Base-by-base conservation (phyloP, 2,329 filamentous ascomycete species). In the Diplocarpon mali region DNA sequence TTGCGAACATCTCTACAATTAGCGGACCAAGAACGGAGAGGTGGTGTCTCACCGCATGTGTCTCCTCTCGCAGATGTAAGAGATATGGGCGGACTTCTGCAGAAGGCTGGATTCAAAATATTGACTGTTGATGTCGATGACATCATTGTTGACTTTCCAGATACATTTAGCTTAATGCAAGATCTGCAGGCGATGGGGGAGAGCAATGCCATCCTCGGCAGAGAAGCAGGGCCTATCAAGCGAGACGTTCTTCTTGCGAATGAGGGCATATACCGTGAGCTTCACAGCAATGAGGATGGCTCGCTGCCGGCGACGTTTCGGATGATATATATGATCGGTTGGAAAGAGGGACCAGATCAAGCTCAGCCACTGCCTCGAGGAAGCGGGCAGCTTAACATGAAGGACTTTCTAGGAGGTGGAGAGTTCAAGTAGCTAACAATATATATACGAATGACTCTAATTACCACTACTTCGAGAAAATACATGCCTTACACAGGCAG, bases 251-350 rank as follows among this genome's bases (percentile, higher is more conserved):
- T 98, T 49, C 67, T 95, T 35, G 92, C 92, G 7, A 83, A 79
- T 20, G 85, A 96, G 53, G 85, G 79, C 34, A 95, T 98, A 46
- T 98, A 98, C 62, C 75, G 78, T 38, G 80, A 83, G 60, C 67
- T 98, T 45, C 88, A 98, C 64, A 89, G 85, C 14, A 88, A 93
- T 57, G 74, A 80, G 35, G 83, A 85, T 57, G 83, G 76, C 15
- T 76, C 69, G 1, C 72, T 92, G 50, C 92, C 92, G 1, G 92
- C 92, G 1, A 98, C 92, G 0, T 98, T 95, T 61, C 76, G 92
- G 55, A 74, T 95, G 56, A 95, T 98, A 50, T 95, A 92, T 64
- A 95, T 96, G 89, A 98, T 98, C 65, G 92, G 92, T 0, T 98
- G 92, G 92, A 93, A 90, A 62, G 85, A 89, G 54, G 82, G 85